Evolutionary conservation across 495 filamentous ascomycete species (phyloP).

Genomic region (Daldinia decipiens): DNA sequence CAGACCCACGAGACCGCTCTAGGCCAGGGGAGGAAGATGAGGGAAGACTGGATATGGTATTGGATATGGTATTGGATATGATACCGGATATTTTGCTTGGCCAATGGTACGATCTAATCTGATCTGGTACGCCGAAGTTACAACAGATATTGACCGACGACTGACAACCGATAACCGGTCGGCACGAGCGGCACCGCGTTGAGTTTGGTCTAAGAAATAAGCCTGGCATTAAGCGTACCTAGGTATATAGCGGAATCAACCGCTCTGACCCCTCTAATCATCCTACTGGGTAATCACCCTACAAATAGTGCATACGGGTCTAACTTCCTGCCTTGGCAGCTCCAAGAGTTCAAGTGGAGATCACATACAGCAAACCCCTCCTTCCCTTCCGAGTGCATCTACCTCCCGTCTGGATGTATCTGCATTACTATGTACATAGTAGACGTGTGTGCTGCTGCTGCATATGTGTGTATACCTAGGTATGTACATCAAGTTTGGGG

Average conservation of each 20-base stretch:
- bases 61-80: not conserved
- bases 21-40: slow-evolving; percentile 23
- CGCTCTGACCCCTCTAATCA: slow-evolving; percentile 11
- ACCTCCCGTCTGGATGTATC: slow-evolving; percentile 1
- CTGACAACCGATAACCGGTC: slow-evolving; percentile 34
- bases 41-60: slow-evolving; percentile 6
- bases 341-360: slow-evolving; percentile 38
- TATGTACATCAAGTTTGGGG: not conserved
- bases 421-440: not conserved
- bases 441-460: no score
- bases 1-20: slow-evolving; percentile 31
- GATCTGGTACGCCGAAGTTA: slow-evolving; percentile 32
- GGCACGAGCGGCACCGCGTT: slow-evolving; percentile 18
- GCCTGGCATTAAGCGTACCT: not conserved
- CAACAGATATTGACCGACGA: slow-evolving; percentile 18
- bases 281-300: slow-evolving; percentile 18
- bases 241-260: slow-evolving; percentile 24
- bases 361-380: slow-evolving; percentile 36
- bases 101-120: slow-evolving; percentile 41
- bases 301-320: slow-evolving; percentile 33
- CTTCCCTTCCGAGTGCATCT: slow-evolving; percentile 25
- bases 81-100: slow-evolving; percentile 4
- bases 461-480: not conserved
- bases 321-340: slow-evolving; percentile 38
- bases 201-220: not conserved